Evolutionary conservation across 768 basidiomycete species (phyloP), one percentile per base, ranked within the genome.

Genomic region (Tricholoma furcatifolium): DNA sequence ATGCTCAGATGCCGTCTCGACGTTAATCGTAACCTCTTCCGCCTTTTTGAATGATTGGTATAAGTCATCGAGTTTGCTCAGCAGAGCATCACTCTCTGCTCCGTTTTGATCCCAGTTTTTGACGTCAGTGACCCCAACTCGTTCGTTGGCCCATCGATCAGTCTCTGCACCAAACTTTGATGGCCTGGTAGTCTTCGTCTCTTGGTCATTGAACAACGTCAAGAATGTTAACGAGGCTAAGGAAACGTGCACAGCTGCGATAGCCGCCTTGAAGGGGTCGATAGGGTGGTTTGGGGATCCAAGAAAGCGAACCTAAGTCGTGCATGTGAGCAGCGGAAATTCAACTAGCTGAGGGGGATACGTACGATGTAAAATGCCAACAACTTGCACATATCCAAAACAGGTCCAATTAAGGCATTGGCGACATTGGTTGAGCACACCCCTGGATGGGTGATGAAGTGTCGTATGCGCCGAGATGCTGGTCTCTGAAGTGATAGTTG

Each of bases 221-320:
- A 88, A 66, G 60, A 74, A 77, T 18, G 70, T 59, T 1, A 84
- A 56, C 2, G 84, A 80, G 14, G 78, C 78, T n/a, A 93, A 78
- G 0, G 79, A 70, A n/a, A 87, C 64, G 64, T 92, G 81, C 5
- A 85, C 82, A 1, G 81, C 76, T 6, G 87, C 77, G 53, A 88
- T 70, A 4, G 91, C 86, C 9, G 84, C 84, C 62, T 85, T 85
- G 69, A 76, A 80, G 6, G 82, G 65, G 0, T 65, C 59, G 43
- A 91, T 87, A 12, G 82, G 71, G 59, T 90, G 88, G 60, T 87
- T 70, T 1, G 74, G 73, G 2, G 89, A 91, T 50, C 88, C 88
- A 30, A 84, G 63, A 20, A 79, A 64, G 15, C 91, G 87, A 27
- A 76, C 87, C 91, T 93, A 59, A 3, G 23, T 23, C 31, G n/a